phyloP scores from a whole-genome alignment of 148 eudicot species.

The Nyssa sinensis region DNA sequence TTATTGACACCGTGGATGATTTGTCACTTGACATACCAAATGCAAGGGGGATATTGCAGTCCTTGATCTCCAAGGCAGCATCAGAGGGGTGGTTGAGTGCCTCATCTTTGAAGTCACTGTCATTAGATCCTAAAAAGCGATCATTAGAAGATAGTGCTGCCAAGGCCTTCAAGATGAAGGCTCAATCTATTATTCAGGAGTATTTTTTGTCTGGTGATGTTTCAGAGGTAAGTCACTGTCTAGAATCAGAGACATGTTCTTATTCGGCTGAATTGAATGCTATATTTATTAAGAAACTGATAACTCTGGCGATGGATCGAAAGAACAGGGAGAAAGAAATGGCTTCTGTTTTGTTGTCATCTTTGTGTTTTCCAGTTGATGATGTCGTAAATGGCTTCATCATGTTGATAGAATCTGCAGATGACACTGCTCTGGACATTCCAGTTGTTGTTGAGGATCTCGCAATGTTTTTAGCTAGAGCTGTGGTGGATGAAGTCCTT shows the following conservation, averaged over 20 bases:
- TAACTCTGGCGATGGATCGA: too few species aligned
- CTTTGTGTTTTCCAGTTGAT: constrained; percentile 34
- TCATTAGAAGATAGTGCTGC: constrained; percentile 18
- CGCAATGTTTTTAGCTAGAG: constrained; percentile 40
- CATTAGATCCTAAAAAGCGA: constrained; percentile 7
- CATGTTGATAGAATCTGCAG: constrained; percentile 39
- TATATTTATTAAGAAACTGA: too few species aligned
- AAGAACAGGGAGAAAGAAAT: too few species aligned
- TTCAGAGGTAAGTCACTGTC: constrained; percentile 30
- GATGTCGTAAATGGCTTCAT: constrained; percentile 38
- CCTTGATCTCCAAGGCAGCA: constrained; percentile 38
- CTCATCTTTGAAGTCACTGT: constrained; percentile 33
- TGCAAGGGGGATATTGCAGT: constrained; percentile 30
- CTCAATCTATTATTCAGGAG: constrained; percentile 38
- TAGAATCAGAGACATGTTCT: constrained; percentile 28
- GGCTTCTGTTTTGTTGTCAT: too few species aligned
- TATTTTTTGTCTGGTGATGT: constrained; percentile 39
- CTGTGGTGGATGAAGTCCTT: constrained; percentile 40
- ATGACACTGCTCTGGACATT: constrained; percentile 43
- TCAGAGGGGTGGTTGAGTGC: constrained; percentile 43
- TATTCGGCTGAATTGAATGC: too few species aligned
- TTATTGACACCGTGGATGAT: constrained; percentile 42
- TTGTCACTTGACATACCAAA: constrained; percentile 43
- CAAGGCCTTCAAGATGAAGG: constrained; percentile 31
- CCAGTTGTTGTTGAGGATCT: constrained; percentile 44